Percentiles rank a stretch among this genome's conserved stretches.
phyloP scores from a whole-genome alignment of 805 yeast genomes.

The Saccharomycopsis lassenensis region DNA sequence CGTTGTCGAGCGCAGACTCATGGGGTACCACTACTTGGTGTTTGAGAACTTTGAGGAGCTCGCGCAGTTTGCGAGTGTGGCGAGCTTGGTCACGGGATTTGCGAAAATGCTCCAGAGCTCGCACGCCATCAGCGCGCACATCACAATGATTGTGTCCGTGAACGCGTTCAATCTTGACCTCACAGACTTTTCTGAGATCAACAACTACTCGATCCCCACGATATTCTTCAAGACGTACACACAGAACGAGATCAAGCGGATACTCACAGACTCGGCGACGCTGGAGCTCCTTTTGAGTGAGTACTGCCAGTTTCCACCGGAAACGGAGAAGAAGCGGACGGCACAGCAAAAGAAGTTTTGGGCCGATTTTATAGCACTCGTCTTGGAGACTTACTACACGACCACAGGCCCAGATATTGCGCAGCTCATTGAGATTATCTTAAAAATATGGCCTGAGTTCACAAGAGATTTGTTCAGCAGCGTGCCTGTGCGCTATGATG shows the following conservation, averaged over 20 bases:
- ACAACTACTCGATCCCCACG: conserved; percentile 27
- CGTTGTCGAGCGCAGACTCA: neutral
- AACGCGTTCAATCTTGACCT: conserved; percentile 11
- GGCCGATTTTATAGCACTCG: conserved; percentile 29
- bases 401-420: conserved; percentile 32
- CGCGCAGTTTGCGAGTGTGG: conserved; percentile 3
- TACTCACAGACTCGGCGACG: conserved; percentile 24
- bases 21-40: neutral
- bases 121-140: neutral
- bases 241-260: conserved; percentile 24
- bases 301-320: conserved; percentile 18
- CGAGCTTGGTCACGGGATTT: conserved; percentile 4
- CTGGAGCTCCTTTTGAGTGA: conserved; percentile 14
- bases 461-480: conserved; percentile 3
- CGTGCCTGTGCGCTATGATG: neutral
- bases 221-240: conserved; percentile 28
- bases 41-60: conserved; percentile 9
- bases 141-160: conserved; percentile 9
- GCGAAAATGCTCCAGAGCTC: conserved; percentile 6
- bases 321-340: neutral
- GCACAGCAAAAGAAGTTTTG: conserved; percentile 23
- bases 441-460: conserved; percentile 14
- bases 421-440: conserved; percentile 18
- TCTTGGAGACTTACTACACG: conserved; percentile 31
- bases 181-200: conserved; percentile 22